phyloP scores from a whole-genome alignment of 108 stramenopile genomes.

The Aureococcus anophagefferens region DNA sequence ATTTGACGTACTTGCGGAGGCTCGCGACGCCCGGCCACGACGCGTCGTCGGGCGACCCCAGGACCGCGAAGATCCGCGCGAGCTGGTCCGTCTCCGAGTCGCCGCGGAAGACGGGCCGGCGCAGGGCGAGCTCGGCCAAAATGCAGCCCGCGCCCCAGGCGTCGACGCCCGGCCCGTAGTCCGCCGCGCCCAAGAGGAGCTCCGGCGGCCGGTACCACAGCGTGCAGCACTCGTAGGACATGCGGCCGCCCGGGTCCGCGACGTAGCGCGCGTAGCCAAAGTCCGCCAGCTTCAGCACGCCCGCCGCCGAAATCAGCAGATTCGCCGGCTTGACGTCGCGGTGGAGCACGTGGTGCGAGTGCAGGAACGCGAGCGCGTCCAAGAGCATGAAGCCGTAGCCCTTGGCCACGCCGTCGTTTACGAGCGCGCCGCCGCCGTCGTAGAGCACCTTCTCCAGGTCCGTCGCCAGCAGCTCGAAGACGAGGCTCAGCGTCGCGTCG shows the following conservation, averaged over 20 bases:
- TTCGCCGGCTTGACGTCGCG: slow-evolving; percentile 87
- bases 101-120: slow-evolving; percentile 21
- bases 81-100: slow-evolving; percentile 52
- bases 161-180: slow-evolving; percentile 83
- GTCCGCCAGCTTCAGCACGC: slow-evolving; percentile 84
- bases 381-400: slow-evolving; percentile 43
- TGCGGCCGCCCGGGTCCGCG: slow-evolving; percentile 54
- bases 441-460: background rate
- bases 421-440: background rate
- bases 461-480: background rate
- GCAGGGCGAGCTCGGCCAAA: slow-evolving; percentile 60
- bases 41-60: slow-evolving; percentile 47
- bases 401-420: background rate
- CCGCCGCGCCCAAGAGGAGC: slow-evolving; percentile 74
- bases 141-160: slow-evolving; percentile 90
- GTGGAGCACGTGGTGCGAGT: slow-evolving; percentile 72
- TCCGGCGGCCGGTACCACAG: slow-evolving; percentile 98
- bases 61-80: slow-evolving; percentile 38
- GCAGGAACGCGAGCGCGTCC: slow-evolving; percentile 71
- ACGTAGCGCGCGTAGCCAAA: slow-evolving; percentile 89
- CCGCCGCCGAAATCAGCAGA: slow-evolving; percentile 39
- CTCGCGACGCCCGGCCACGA: slow-evolving; percentile 35
- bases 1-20: slow-evolving; percentile 19
- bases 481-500: background rate
- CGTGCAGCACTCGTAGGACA: slow-evolving; percentile 30